Base-by-base conservation (phyloP, 495 filamentous ascomycete genomes). In the Penicillium lagena region DNA sequence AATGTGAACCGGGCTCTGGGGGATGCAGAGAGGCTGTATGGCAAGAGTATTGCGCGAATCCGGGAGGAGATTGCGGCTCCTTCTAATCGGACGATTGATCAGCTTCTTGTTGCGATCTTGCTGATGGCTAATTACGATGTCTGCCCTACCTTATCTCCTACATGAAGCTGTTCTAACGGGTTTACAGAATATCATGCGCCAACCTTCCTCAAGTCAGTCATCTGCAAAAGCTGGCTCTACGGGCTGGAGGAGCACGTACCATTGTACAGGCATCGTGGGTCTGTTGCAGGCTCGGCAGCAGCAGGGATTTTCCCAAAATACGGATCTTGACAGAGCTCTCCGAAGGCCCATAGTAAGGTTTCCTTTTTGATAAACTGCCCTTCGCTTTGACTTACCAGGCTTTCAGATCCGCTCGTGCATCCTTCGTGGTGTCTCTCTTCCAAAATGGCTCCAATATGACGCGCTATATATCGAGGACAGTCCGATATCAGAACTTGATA, bases 81-180 rank as follows among this genome's bases (percentile, higher is more conserved):
- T 13, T 54, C 56, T 1, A 42, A 54, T 38, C 46, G 55, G 12
- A 64, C 43, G 7, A 57, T 64, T 34, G 56, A 63, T 37, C 48
- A 59, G 30, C 42, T 60, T 9, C 46, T 67, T 10, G 31, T 64
- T 29, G 50, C 63, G 4, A 57, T 51, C 10, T 53, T 64, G 55
- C 42, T 64, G 7, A 49, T 63, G 52, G 52, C 45, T 9, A 45
- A 15, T 22, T 67, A 67, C 37, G 52, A 66, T 41, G 58, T 59
- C 35, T 35, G 51, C 30, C 17, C 32, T 10, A 41, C 30, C 5
- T 30, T 13, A 15, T 4, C 9, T 40, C 10, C 2, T 4, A 11
- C 28, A 12, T 43, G 14, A 13, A 33, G 15, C 10, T 13, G 9
- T 11, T 7, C 12, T 28, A 39, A 32, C 35, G 39, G 15, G 22